Evolutionary conservation across 2,329 filamentous ascomycete genomes (phyloP), one percentile per base, ranked within the genome.

Genomic region (Aspergillaceae sp.): DNA sequence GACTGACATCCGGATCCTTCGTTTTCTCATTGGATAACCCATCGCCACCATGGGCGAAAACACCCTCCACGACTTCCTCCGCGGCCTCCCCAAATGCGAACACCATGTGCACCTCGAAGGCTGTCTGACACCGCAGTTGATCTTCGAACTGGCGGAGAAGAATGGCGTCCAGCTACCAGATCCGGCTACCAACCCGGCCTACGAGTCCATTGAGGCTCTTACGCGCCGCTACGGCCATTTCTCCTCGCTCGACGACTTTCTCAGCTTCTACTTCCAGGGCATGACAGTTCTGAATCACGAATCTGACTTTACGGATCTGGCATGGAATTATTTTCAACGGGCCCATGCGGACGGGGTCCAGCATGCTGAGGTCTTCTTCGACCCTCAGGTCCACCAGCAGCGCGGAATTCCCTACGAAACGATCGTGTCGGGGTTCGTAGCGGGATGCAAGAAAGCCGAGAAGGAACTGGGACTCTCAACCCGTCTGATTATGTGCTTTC

Each of bases 51-150:
- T 82, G 78, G 83, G 79, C 64, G 69, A 77, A 56, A 68, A 70
- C 33, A 56, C 67, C 9, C 65, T 80, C 43, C 79, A 82, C 66
- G 63, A 71, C 37, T 80, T 87, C 61, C 74, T 89, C 34, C 66
- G 70, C 43, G 74, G 75, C 30, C 76, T 90, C 29, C 86, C 86
- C 52, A 90, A 90, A 72, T 86, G 83, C 67, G 86, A 91, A 64
- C 86, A 89, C 60, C 86, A 90, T 67, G 77, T 90, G 45, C 86
- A 91, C 62, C 74, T 91, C 32, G 86, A 90, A 66, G 86, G 86
- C 46, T 83, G 83, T 8, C 74, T 91, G 34, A 80, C 82, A 36
- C 84, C 86, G 1, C 69, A 74, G 46, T 73, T 88, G 35, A 78
- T 89, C 51, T 90, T 89, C 70, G 59, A 72, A 29, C 78, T 91